Percentiles rank a stretch among this genome's conserved stretches.
Evolutionary conservation across 2,329 filamentous ascomycete genomes (phyloP).

Genomic region (Dryadomyces quercus-mongolicae): DNA sequence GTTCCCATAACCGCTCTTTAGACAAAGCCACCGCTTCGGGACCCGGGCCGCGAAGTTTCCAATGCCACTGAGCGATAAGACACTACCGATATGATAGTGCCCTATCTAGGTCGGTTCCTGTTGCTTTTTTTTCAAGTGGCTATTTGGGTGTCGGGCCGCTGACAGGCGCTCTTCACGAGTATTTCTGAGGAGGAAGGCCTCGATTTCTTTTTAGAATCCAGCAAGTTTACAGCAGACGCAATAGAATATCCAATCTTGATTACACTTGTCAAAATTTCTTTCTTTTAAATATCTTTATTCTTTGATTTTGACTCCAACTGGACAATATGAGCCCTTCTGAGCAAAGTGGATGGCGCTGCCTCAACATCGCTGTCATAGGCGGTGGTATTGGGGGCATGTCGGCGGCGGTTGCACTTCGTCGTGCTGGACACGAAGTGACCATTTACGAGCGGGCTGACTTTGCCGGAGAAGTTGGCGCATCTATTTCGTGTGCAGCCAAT

Average conservation of each 20-base stretch:
- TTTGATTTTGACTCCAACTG: too few species aligned
- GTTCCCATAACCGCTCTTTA: neutral
- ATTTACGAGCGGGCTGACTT: slow-evolving; percentile 57
- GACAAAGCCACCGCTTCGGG: neutral
- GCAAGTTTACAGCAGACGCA: too few species aligned
- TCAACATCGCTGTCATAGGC: slow-evolving; percentile 27
- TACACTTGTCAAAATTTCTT: too few species aligned
- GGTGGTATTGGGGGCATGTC: slow-evolving; percentile 37
- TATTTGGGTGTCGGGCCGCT: neutral
- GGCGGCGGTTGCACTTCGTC: slow-evolving; percentile 32
- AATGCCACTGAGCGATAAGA: neutral
- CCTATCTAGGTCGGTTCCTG: neutral
- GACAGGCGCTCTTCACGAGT: neutral
- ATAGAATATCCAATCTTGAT: too few species aligned
- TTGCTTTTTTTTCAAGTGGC: neutral
- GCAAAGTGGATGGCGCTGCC: slow-evolving; percentile 1
- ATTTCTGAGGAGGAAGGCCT: neutral
- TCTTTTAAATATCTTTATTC: too few species aligned
- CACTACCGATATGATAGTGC: neutral
- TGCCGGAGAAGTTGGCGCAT: slow-evolving; percentile 55
- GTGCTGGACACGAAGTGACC: slow-evolving; percentile 36
- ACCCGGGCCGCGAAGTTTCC: neutral
- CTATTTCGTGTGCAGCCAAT: slow-evolving; percentile 57
- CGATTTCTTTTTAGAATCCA: too few species aligned
- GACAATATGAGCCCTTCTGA: neutral